Base-by-base conservation (phyloP, 2,329 filamentous ascomycete species). In the Microsporum audouinii region DNA sequence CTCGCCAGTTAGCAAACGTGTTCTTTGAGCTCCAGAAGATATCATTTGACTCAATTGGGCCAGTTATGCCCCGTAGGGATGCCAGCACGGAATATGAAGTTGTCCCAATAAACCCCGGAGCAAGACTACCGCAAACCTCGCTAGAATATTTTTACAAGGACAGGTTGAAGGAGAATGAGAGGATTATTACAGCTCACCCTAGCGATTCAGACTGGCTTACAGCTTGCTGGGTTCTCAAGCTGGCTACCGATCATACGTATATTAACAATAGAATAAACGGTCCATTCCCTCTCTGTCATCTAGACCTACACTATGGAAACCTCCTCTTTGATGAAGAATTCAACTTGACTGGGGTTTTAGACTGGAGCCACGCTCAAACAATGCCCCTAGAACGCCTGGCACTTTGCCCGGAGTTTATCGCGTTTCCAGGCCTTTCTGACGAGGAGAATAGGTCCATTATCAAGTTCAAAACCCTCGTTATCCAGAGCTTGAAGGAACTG, bases 241-340 rank as follows among this genome's bases (percentile, higher is more conserved):
- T 55, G 6, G 47, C 58, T 33, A 14, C 49, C 14, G 14, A 27
- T 36, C 61, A 60, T 17, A 49, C 49, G 3, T 57, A 60, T 39
- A 47, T 57, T 23, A 49, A 60, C 8, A 29, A 62, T 12, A 60
- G 53, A 29, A 61, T 67, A 57, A 62, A 65, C 58, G 71, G 73
- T 49, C 73, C 72, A 12, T 76, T 73, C 66, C 71, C 71, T n/a
- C 64, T 75, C 0, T 73, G 72, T 60, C 68, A 69, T 63, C 63
- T 68, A 49, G 66, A 69, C 62, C 64, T 75, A 2, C 73, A 74
- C 66, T 71, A 66, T 62, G 72, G 73, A 43, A 77, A 78, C 49
- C 66, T 78, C 63, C 71, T 76, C 4, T 76, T 77, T 34, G 75
- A 77, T 62, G 63, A 71, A 17, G 73, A 77, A 53, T 75, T 74